Base-by-base conservation (phyloP, 2,329 filamentous ascomycete species). In the Diplodia scrobiculata region DNA sequence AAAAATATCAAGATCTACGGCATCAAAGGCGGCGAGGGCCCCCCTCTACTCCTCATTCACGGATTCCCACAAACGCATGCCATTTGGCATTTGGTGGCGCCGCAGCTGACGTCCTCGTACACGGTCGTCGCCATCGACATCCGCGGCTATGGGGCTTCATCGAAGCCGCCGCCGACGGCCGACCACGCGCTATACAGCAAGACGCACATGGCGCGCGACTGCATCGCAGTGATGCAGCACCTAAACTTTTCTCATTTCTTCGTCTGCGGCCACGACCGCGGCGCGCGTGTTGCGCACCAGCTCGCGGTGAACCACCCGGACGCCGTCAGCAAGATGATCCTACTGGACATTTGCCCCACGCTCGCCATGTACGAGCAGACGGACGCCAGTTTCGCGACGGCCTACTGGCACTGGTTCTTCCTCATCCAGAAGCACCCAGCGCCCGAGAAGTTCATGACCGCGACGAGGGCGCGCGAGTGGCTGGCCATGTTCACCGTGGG, bases 321-420 rank as follows among this genome's bases (percentile, higher is more conserved):
- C 0, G 77, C 79, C 11, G 76, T 85, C 0, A 68, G 71, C 19
- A 82, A 53, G 34, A 36, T 38, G 9, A 34, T 67, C 1, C 29
- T 66, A 21, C 66, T 85, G 1, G 84, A 86, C 66, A 84, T 86
- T 51, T 83, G 81, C 48, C 85, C 84, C 1, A 86, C 84, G 0
- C 77, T 84, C 11, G 79, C 79, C 5, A 86, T 86, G 81, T 87
- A 82, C 74, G 75, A 76, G 58, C 73, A 78, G 17, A 79, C 79
- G 2, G 69, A 79, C 62, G 69, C 77, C 4, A 73, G 74, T 0
- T 82, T 84, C 67, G 81, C 83, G 0, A 77, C 76, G 32, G 78
- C 79, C 0, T 86, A 86, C 72, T 86, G 82, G 70, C 84, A 87
- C 73, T 87, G 85, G 84, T 85, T 85, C 63, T 82, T 87, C 68